phyloP scores from a whole-genome alignment of 2,329 filamentous ascomycete genomes.

The Zymoseptoria tritici region DNA sequence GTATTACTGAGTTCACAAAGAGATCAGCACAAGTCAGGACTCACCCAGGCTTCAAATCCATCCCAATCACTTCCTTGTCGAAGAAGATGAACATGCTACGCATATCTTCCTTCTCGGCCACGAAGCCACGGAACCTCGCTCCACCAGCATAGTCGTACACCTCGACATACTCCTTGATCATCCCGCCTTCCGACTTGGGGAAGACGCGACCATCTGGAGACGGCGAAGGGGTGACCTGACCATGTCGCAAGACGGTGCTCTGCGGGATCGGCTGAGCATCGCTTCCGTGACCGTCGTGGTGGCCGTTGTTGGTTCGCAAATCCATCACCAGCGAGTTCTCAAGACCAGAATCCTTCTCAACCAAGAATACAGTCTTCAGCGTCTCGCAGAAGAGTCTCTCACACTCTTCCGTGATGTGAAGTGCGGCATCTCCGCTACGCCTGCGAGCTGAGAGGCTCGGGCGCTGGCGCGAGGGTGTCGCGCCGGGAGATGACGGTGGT shows the following conservation, averaged over 20 bases:
- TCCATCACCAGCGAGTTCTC: conserved; percentile 80
- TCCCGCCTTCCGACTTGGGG: conserved; percentile 9
- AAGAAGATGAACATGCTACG: conserved; percentile 85
- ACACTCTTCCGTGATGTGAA: conserved; percentile 98
- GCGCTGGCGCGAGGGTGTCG: conserved; percentile 14
- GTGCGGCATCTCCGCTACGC: conserved; percentile 78
- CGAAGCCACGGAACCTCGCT: conserved; percentile 77
- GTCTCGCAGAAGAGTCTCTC: conserved; percentile 99
- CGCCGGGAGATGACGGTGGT: conserved; percentile 70
- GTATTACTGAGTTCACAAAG: not conserved
- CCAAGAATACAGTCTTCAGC: conserved; percentile 88
- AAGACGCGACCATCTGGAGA: conserved; percentile 27
- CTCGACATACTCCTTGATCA: conserved; percentile 61
- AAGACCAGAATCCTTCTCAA: conserved; percentile 75
- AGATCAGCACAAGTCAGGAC: conserved; percentile 30
- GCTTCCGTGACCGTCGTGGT: conserved; percentile 1
- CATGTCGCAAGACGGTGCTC: conserved; percentile 20
- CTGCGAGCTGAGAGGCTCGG: conserved; percentile 23
- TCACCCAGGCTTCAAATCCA: conserved; percentile 82
- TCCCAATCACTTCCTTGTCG: conserved; percentile 61
- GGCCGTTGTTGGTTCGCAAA: conserved; percentile 45
- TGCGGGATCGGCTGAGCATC: conserved; percentile 15
- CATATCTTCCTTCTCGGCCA: conserved; percentile 61
- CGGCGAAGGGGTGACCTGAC: conserved; percentile 30
- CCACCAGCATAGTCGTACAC: conserved; percentile 84